These are phyloP conservation scores for Fusarium metavorans DNA, from an alignment of 2,329 filamentous ascomycete genomes.

Conservation along the genomic window DNA sequence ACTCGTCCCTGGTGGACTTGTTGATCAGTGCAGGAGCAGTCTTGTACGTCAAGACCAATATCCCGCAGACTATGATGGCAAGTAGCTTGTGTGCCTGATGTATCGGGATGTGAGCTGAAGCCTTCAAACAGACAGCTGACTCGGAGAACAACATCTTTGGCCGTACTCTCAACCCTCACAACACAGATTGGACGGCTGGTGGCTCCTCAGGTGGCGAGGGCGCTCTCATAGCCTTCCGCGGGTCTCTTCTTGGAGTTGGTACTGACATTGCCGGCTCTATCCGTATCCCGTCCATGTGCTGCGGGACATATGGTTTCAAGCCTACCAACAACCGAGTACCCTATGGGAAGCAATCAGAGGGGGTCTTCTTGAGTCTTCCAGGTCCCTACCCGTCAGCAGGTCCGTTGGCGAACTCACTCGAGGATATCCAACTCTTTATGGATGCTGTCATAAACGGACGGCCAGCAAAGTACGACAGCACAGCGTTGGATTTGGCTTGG, in stretches of 20 bases:
- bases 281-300: background rate
- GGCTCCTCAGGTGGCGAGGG: slow-evolving; percentile 30
- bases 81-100: background rate
- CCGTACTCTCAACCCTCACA: slow-evolving; percentile 39
- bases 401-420: background rate
- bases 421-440: background rate
- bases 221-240: background rate
- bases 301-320: background rate
- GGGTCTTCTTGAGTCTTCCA: background rate
- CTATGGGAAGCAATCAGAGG: background rate
- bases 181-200: slow-evolving; percentile 48
- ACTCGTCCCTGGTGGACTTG: slow-evolving; percentile 38
- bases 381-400: background rate
- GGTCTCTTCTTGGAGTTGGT: background rate
- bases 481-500: background rate
- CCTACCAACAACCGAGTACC: background rate
- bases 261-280: background rate
- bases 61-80: slow-evolving; percentile 72
- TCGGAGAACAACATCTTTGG: slow-evolving; percentile 53
- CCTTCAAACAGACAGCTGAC: slow-evolving; percentile 9
- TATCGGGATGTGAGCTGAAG: too few species aligned
- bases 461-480: background rate
- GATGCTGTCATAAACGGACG: background rate
- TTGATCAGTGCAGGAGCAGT: slow-evolving; percentile 39
- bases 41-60: slow-evolving; percentile 56